Evolutionary conservation across 2,329 filamentous ascomycete species (phyloP), one percentile per base, ranked within the genome.

Genomic region (Fusarium denticulatum): DNA sequence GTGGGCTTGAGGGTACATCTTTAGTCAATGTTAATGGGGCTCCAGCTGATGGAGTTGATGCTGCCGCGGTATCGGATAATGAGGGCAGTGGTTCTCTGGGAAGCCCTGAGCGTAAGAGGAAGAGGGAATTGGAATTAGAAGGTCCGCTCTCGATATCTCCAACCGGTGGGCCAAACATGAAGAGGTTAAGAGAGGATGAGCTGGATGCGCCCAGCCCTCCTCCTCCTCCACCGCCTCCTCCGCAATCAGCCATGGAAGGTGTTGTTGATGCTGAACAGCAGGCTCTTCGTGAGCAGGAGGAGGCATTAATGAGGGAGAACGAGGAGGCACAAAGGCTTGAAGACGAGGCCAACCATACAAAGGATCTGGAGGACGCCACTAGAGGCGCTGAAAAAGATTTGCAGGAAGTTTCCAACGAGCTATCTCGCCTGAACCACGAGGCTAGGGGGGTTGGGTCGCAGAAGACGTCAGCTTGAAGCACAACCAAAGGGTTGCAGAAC

Each of bases 91-190:
- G 77, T 28, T 86, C 85, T 7, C 86, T 87, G 8, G 83, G 81
- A 43, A 87, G 86, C 60, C 80, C 85, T 32, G 87, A 88, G 32
- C 83, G 88, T 55, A 94, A 94, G 80, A 88, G 92, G 15, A 94
- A 94, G 80, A 87, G 91, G 37, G 80, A 81, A n/a, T 76, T 76
- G 2, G 80, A 82, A 42, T 72, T 73, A 10, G 75, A 72, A 40
- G 84, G 82, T 22, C 86, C 86, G 34, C 82, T 84, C 4, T 84
- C 81, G 42, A 77, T 82, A 43, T 88, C 87, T 3, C 88, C 88
- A 3, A 85, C 84, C 3, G 90, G 91, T 73, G 85, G 85, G n/a
- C 88, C 88, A 28, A 87, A 85, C 42, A 80, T 86, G 34, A 90
- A 90, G 80, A 85, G 86, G 18, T 67, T 87, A 58, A 87, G 86